These are phyloP conservation scores for Hygrophila difformis DNA, from an alignment of 257 asterid species.

Conservation along the genomic window DNA sequence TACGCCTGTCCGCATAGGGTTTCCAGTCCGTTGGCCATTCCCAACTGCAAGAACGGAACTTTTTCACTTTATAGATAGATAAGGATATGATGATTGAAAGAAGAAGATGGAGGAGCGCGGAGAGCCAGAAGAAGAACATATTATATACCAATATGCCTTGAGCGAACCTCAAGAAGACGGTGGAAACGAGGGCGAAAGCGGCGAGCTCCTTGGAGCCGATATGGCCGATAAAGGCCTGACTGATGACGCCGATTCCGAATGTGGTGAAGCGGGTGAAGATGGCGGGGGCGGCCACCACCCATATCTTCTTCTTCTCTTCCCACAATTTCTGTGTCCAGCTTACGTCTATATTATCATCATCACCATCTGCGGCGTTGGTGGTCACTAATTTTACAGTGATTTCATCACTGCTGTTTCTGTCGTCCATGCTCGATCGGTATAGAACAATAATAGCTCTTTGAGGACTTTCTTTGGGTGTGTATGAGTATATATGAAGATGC, in stretches of 20 bases:
- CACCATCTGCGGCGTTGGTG: too few relatives aligned
- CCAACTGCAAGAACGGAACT: constrained; percentile 63
- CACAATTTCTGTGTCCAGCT: constrained; percentile 19
- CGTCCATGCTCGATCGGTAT: too few relatives aligned
- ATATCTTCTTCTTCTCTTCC: constrained; percentile 50
- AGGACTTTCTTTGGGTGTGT: too few relatives aligned
- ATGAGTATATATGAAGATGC: too few relatives aligned
- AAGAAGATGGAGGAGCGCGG: too few relatives aligned
- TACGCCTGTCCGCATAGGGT: constrained; percentile 79
- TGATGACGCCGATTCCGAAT: constrained; percentile 38
- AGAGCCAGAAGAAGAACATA: too few relatives aligned
- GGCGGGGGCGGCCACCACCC: constrained; percentile 64
- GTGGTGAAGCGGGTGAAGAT: constrained; percentile 48
- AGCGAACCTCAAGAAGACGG: constrained; percentile 44
- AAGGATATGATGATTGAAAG: too few relatives aligned
- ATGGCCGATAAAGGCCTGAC: constrained; percentile 66
- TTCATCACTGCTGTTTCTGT: too few relatives aligned
- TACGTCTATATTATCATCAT: too few relatives aligned
- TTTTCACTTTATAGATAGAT: too few relatives aligned
- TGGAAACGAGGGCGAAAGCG: constrained; percentile 41
- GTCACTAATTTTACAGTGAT: too few relatives aligned
- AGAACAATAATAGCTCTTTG: too few relatives aligned
- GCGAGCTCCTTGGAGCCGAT: constrained; percentile 61
- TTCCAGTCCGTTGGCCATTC: constrained; percentile 73
- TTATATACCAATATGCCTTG: constrained; percentile 61